Base-by-base conservation (phyloP, 2,329 filamentous ascomycete genomes). In the Epichloe scottii region DNA sequence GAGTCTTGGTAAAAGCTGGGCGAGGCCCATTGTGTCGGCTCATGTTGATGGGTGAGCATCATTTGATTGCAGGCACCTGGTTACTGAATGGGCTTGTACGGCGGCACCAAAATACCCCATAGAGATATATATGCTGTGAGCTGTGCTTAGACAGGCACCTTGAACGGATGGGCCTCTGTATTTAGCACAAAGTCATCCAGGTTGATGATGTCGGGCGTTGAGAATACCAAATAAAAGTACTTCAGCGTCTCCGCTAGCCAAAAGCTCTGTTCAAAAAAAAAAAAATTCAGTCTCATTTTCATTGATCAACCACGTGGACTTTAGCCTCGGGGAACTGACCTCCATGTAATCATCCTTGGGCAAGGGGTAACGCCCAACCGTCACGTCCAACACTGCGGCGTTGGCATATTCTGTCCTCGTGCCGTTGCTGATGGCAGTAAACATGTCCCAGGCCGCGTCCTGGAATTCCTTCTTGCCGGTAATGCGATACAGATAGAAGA, bases 401-500 rank as follows among this genome's bases (percentile, higher is more conserved):
- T 85, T 75, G 1, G 79, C 84, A 49, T 79, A 69, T 3, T 72
- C 67, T 0, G 82, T 79, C 21, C 70, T 71, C 15, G 82, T 84
- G 58, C 77, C 70, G 55, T 71, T 72, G 48, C 77, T 69, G 26
- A 88, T 71, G 2, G 79, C 74, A 47, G 74, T 62, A 60, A 87
- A 87, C 82, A 89, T 89, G 48, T 72, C 71, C 84, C 85, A 89
- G 1, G 83, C 85, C 56, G 78, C 79, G 47, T 84, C 76, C 57
- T 79, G 78, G 73, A 79, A 86, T 48, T 72, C 68, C 1, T 70
- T 55, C 56, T 85, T 77, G 30, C 84, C 85, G 0, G 84, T 89
- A 48, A 87, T 72, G 50, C 85, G 78, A 64, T 82, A 85, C 74
- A 89, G 79, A 63, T 85, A 78, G 66, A 86, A 89, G n/a, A 90